A percentile compares a stretch with the other conserved stretches of the same genome.
phyloP scores from a whole-genome alignment of 495 filamentous ascomycete genomes.

The Neohortaea acidophila region DNA sequence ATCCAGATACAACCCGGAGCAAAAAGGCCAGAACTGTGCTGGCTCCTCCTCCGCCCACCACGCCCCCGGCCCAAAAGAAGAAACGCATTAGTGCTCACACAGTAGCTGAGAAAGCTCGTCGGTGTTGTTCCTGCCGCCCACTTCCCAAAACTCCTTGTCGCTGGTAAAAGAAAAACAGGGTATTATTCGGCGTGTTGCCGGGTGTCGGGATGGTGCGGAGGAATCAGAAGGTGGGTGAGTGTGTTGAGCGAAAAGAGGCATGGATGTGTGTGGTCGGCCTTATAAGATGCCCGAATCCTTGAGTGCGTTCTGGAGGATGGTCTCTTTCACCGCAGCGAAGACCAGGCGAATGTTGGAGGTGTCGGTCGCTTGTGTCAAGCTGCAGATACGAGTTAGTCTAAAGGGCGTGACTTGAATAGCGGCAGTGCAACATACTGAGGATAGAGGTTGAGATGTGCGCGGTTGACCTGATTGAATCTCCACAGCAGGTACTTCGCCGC shows the following conservation, averaged over 20 bases:
- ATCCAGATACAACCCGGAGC: too few species aligned
- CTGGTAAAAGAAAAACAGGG: too few species aligned
- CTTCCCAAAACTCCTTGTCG: too few species aligned
- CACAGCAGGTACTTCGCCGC: slow-evolving; percentile 95
- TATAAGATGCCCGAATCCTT: slow-evolving; percentile 79
- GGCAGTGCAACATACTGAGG: slow-evolving; percentile 60
- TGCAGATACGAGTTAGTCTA: slow-evolving; percentile 24
- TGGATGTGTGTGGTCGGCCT: neutral
- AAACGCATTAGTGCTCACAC: too few species aligned
- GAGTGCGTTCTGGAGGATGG: slow-evolving; percentile 91
- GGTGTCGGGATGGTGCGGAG: too few species aligned
- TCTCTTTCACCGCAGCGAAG: slow-evolving; percentile 97
- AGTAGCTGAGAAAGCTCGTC: too few species aligned
- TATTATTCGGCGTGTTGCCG: too few species aligned
- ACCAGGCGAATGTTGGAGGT: slow-evolving; percentile 96
- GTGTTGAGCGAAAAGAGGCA: neutral
- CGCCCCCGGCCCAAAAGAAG: too few species aligned
- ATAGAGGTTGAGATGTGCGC: slow-evolving; percentile 89
- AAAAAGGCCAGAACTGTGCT: too few species aligned
- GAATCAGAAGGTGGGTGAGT: neutral
- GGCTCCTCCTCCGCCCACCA: too few species aligned
- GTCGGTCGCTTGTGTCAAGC: slow-evolving; percentile 94
- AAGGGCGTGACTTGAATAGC: neutral
- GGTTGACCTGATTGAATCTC: slow-evolving; percentile 97
- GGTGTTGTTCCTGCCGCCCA: too few species aligned